A percentile compares a stretch with the other conserved stretches of the same genome.
phyloP scores from a whole-genome alignment of 139 green algal species.

The Eudorina sp. region DNA sequence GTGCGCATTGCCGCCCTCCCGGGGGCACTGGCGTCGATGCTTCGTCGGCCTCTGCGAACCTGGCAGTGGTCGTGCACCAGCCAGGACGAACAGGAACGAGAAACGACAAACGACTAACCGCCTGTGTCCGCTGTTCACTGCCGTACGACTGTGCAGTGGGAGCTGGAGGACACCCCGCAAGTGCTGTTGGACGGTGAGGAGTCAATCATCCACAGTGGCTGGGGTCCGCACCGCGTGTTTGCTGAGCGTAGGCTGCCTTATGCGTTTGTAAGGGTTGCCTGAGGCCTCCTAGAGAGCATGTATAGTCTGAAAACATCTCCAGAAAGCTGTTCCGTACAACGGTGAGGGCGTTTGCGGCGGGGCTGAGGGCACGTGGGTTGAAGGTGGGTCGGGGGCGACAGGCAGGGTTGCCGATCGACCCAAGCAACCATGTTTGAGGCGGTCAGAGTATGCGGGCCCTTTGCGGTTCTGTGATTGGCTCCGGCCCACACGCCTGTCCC shows the following conservation, averaged over 20 bases:
- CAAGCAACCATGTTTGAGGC: too few species aligned
- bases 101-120: neutral
- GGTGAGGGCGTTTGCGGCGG: neutral
- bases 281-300: neutral
- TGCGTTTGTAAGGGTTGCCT: neutral
- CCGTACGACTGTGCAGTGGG: neutral
- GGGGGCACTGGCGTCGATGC: too few species aligned
- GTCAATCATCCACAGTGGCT: neutral
- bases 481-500: too few species aligned
- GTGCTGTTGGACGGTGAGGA: slow-evolving; percentile 6
- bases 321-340: neutral
- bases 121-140: neutral
- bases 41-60: too few species aligned
- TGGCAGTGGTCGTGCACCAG: neutral
- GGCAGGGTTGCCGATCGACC: too few species aligned
- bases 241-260: neutral
- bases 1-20: too few species aligned
- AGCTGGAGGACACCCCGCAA: neutral
- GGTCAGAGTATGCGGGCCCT: too few species aligned
- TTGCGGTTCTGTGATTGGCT: too few species aligned
- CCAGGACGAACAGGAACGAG: neutral
- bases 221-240: neutral
- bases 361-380: too few species aligned
- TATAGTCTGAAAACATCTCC: neutral
- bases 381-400: too few species aligned